phyloP scores from a whole-genome alignment of 148 eudicot species.

The Silene uniflora region DNA sequence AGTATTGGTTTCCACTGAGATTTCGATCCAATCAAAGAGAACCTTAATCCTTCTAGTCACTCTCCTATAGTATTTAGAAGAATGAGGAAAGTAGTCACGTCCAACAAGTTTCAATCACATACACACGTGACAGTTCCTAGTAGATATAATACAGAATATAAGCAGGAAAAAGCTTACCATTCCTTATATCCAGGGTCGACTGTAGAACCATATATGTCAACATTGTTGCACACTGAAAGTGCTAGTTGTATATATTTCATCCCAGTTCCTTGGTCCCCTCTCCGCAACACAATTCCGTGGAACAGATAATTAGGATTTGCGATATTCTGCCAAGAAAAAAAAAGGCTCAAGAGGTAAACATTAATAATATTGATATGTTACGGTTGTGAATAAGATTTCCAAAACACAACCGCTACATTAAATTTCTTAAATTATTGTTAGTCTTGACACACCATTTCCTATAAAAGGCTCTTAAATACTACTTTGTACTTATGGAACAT shows the following conservation, averaged over 20 bases:
- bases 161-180: conserved; percentile 50
- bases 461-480: no score
- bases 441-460: no score
- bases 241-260: conserved; percentile 97
- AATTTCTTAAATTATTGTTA: no score
- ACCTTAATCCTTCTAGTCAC: background rate
- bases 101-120: no score
- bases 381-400: background rate
- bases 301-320: conserved; percentile 94
- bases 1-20: background rate
- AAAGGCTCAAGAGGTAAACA: conserved; percentile 6
- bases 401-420: background rate
- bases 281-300: conserved; percentile 94
- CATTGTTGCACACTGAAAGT: conserved; percentile 96
- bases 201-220: conserved; percentile 95
- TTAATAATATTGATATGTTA: conserved; percentile 6
- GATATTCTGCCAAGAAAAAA: conserved; percentile 52
- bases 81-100: no score
- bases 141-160: background rate
- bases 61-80: background rate
- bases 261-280: conserved; percentile 99
- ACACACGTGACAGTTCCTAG: background rate
- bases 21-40: background rate
- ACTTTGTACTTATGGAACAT: background rate
- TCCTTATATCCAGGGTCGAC: conserved; percentile 98